These are phyloP conservation scores for Coemansia sp. DNA, from an alignment of 192 early-diverging fungal species.

Conservation along the genomic window DNA sequence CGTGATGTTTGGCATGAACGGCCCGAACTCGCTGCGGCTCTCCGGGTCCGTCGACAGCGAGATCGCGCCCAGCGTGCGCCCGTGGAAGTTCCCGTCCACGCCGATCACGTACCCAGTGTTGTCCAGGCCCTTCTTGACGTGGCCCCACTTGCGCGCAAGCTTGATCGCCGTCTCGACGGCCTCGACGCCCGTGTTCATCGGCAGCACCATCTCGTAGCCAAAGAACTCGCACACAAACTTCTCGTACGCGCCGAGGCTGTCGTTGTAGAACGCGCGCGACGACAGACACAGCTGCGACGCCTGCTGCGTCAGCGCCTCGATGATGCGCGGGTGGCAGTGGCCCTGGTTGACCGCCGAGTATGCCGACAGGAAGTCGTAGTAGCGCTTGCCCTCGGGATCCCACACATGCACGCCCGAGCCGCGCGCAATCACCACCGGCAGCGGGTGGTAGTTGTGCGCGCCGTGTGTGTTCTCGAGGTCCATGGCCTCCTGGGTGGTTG, in stretches of 20 bases:
- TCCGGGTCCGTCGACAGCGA: conserved; percentile 95
- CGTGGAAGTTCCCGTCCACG: conserved; percentile 93
- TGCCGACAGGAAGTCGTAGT: conserved; percentile 79
- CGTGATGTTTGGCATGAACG: conserved; percentile 86
- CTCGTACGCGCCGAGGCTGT: conserved; percentile 86
- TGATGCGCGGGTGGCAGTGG: conserved; percentile 95
- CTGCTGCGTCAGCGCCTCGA: conserved; percentile 87
- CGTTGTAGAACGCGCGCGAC: conserved; percentile 97
- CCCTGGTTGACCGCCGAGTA: conserved; percentile 84
- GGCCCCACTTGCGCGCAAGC: conserved; percentile 96
- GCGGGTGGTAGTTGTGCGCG: conserved; percentile 99
- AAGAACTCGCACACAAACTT: conserved; percentile 93
- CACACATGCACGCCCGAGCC: conserved; percentile 89
- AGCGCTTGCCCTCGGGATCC: conserved; percentile 85
- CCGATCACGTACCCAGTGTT: conserved; percentile 80
- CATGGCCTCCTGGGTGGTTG: conserved; percentile 54
- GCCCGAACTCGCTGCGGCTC: conserved; percentile 84
- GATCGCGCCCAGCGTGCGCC: conserved; percentile 89
- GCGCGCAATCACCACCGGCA: conserved; percentile 87
- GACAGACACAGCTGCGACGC: conserved; percentile 79
- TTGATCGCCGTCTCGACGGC: conserved; percentile 99
- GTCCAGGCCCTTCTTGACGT: conserved; percentile 85
- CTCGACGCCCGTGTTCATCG: conserved; percentile 99
- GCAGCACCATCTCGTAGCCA: conserved; percentile 96
- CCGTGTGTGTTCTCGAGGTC: conserved; percentile 81